Evolutionary conservation across 345 rosid species (phyloP).

Genomic region (Arabidopsis suecica): DNA sequence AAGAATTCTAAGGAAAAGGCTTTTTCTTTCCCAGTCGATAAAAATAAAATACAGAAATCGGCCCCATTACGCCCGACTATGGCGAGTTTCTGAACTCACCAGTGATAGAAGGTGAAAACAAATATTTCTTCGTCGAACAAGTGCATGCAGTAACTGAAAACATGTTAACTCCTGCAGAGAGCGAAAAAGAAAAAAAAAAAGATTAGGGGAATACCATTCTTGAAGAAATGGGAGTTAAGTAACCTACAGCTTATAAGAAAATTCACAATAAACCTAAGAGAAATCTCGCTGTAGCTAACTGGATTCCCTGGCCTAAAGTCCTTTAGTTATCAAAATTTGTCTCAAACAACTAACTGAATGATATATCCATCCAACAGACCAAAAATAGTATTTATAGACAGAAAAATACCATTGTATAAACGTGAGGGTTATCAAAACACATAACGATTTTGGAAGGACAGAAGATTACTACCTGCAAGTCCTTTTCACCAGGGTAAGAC

Average conservation of each 20-base stretch:
- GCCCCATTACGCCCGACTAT: slow-evolving; percentile 19
- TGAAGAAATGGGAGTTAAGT: slow-evolving; percentile 16
- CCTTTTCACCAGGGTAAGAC: slow-evolving; percentile 94
- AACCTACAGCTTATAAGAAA: slow-evolving; percentile 23
- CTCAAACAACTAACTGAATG: slow-evolving; percentile 21
- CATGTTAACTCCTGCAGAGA: slow-evolving; percentile 75
- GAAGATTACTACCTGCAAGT: slow-evolving; percentile 74
- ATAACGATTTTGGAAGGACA: slow-evolving; percentile 9
- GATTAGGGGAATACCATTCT: slow-evolving; percentile 14
- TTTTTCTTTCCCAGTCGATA: not conserved
- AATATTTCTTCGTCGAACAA: slow-evolving; percentile 77
- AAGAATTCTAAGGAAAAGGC: slow-evolving; percentile 11
- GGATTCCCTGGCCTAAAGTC: slow-evolving; percentile 23
- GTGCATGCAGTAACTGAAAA: slow-evolving; percentile 78
- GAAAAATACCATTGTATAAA: slow-evolving; percentile 12
- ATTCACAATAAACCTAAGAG: slow-evolving; percentile 12
- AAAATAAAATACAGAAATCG: slow-evolving; percentile 2
- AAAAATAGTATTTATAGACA: slow-evolving; percentile 13
- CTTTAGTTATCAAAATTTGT: slow-evolving; percentile 30
- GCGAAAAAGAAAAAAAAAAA: not conserved
- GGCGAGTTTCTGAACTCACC: slow-evolving; percentile 60
- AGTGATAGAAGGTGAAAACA: slow-evolving; percentile 78
- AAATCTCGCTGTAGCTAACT: slow-evolving; percentile 5
- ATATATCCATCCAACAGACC: slow-evolving; percentile 11
- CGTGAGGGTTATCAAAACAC: slow-evolving; percentile 15